Evolutionary conservation across 2,329 filamentous ascomycete species (phyloP), one percentile per base, ranked within the genome.

Genomic region (Colletotrichum liriopes): DNA sequence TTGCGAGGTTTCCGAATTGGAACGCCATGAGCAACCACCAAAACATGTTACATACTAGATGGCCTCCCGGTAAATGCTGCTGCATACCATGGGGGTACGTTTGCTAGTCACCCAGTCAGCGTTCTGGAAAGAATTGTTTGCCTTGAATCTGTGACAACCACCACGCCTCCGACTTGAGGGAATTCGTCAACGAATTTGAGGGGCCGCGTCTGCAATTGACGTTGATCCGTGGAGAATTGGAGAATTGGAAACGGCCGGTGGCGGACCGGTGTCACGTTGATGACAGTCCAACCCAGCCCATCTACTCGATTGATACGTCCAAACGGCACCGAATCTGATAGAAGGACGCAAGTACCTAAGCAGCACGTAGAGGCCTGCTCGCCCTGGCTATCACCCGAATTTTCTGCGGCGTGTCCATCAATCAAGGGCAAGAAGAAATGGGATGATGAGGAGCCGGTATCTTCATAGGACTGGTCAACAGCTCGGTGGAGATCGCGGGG

Each of bases 401-500:
- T 8, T 29, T 52, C 67, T 66, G 47, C 55, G 59, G 45, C 62
- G 32, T 61, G 55, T 55, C 39, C 39, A 47, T 32, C 56, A 37
- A 47, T 32, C 56, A 37, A 60, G 62, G 54, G 52, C 47, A 54
- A 26, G n/a, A 65, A 39, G 41, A 32, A 35, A 67, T 60, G 26
- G 45, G 55, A 66, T 66, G 62, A 61, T 66, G 54, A 71, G 39
- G n/a, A 66, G 39, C 67, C 26, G 35, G 55, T 32, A 54, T 61
- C 54, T 61, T 61, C 62, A 49, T 52, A 16, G 23, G 29, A 61
- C 67, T 56, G 62, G 54, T 66, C 55, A 23, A 55, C 54, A 47
- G 39, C 54, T 60, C 32, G 45, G 62, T 71, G 62, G 64, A 51
- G 69, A 68, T 62, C 64, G 64, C 68, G 69, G 69, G 49, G 65